phyloP scores from a whole-genome alignment of 192 early-diverging fungal species.

The Coemansia sp. region DNA sequence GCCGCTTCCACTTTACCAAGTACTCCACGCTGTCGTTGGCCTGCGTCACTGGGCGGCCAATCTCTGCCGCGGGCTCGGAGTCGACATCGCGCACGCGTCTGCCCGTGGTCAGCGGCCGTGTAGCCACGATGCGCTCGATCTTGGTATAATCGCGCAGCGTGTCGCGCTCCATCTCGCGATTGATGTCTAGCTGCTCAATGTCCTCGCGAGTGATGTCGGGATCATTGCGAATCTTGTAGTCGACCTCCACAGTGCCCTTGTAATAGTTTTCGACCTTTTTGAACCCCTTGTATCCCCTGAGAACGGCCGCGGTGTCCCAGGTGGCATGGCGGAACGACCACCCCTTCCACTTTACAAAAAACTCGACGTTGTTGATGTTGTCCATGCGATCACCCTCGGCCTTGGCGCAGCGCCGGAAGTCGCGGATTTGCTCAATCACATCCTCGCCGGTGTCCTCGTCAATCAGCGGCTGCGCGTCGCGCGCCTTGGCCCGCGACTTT shows the following conservation, averaged over 20 bases:
- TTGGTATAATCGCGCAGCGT: conserved; percentile 77
- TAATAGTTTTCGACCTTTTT: conserved; percentile 87
- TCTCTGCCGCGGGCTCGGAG: conserved; percentile 3
- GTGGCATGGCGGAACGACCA: conserved; percentile 87
- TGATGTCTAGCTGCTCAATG: conserved; percentile 82
- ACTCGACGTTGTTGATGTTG: conserved; percentile 62
- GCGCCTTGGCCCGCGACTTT: conserved; percentile 16
- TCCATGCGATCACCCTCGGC: conserved; percentile 22
- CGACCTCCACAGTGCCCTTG: conserved; percentile 60
- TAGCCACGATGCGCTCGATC: conserved; percentile 86
- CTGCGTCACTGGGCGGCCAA: conserved; percentile 8
- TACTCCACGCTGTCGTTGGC: conserved; percentile 68
- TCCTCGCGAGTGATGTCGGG: conserved; percentile 78
- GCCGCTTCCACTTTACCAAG: conserved; percentile 85
- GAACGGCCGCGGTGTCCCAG: conserved; percentile 71
- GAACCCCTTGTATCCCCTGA: conserved; percentile 75
- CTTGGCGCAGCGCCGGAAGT: conserved; percentile 32
- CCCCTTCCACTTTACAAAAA: conserved; percentile 92
- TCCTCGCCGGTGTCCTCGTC: conserved; percentile 45
- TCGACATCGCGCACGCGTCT: conserved; percentile 37
- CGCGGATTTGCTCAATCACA: conserved; percentile 49
- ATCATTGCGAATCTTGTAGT: conserved; percentile 56
- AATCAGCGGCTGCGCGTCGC: conserved; percentile 30
- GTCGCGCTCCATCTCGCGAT: conserved; percentile 73
- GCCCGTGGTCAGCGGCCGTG: conserved; percentile 43